Conservation (phyloP, 805 yeast species). For the Suhomyces pyralidae region DNA sequence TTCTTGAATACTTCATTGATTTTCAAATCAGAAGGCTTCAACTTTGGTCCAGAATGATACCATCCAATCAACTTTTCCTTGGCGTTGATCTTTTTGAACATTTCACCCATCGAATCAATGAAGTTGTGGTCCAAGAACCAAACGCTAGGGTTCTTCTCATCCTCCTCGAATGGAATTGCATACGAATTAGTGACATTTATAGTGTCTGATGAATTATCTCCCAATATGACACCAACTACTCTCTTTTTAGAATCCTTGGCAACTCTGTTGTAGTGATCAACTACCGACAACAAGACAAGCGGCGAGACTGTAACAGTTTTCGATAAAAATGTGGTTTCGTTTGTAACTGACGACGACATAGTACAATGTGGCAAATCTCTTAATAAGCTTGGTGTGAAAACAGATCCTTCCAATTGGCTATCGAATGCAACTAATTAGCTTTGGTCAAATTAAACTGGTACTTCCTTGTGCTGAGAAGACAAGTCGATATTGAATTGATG, state of each 20-base stretch:
- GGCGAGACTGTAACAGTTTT: conserved; percentile 91
- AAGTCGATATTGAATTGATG: not conserved
- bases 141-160: conserved; percentile 82
- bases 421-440: not conserved
- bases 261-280: conserved; percentile 91
- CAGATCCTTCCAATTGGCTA: not conserved
- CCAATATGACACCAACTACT: conserved; percentile 91
- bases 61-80: conserved; percentile 96
- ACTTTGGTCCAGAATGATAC: conserved; percentile 97
- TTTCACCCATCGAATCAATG: conserved; percentile 93
- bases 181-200: conserved; percentile 86
- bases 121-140: conserved; percentile 98
- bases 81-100: conserved; percentile 97
- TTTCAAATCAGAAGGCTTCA: conserved; percentile 81
- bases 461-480: not conserved
- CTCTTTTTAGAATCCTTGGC: conserved; percentile 70
- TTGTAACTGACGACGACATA: conserved; percentile 13
- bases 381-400: not conserved
- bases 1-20: conserved; percentile 86
- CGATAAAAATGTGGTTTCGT: conserved; percentile 36
- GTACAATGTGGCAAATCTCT: conserved; percentile 1
- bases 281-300: conserved; percentile 85
- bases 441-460: not conserved
- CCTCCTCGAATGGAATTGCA: conserved; percentile 98
- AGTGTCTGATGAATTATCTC: conserved; percentile 58